Evolutionary conservation across 2,329 filamentous ascomycete genomes (phyloP).

Genomic region (Talaromyces piceae): DNA sequence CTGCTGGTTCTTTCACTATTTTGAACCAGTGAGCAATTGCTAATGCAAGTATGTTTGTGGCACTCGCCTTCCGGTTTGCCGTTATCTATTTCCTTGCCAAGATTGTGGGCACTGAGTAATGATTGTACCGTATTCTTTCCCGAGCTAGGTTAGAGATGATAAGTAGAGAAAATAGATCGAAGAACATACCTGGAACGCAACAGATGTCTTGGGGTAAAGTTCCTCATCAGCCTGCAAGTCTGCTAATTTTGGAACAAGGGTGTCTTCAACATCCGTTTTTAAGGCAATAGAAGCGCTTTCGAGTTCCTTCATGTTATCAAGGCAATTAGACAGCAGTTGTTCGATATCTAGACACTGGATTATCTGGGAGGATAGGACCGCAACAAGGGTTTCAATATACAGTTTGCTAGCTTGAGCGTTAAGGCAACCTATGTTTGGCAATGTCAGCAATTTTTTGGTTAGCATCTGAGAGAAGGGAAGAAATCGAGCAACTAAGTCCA

Average conservation of each 20-base stretch:
- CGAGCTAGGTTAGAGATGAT: background rate
- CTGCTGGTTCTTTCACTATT: slow-evolving; percentile 12
- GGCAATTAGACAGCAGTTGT: slow-evolving; percentile 19
- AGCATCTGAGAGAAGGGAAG: slow-evolving; percentile 18
- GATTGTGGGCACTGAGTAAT: background rate
- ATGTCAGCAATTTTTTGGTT: slow-evolving; percentile 16
- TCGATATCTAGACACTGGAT: slow-evolving; percentile 23
- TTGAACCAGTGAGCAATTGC: background rate
- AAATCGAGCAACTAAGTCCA: slow-evolving; percentile 20
- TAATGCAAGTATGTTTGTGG: background rate
- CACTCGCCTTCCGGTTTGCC: slow-evolving; percentile 1
- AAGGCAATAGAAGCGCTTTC: slow-evolving; percentile 15
- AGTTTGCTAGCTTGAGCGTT: slow-evolving; percentile 22
- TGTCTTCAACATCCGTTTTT: slow-evolving; percentile 18
- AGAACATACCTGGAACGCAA: slow-evolving; percentile 25
- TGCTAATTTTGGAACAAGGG: slow-evolving; percentile 19
- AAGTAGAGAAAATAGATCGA: background rate
- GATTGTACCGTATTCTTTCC: background rate
- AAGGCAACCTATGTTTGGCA: slow-evolving; percentile 15
- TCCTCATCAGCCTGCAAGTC: slow-evolving; percentile 17
- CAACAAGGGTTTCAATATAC: slow-evolving; percentile 25
- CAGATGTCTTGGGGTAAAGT: slow-evolving; percentile 18
- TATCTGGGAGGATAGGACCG: slow-evolving; percentile 21
- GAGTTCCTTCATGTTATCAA: slow-evolving; percentile 20
- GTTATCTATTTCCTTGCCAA: background rate